Evolutionary conservation across 768 basidiomycete species (phyloP).

Genomic region (Grammothele lineata): DNA sequence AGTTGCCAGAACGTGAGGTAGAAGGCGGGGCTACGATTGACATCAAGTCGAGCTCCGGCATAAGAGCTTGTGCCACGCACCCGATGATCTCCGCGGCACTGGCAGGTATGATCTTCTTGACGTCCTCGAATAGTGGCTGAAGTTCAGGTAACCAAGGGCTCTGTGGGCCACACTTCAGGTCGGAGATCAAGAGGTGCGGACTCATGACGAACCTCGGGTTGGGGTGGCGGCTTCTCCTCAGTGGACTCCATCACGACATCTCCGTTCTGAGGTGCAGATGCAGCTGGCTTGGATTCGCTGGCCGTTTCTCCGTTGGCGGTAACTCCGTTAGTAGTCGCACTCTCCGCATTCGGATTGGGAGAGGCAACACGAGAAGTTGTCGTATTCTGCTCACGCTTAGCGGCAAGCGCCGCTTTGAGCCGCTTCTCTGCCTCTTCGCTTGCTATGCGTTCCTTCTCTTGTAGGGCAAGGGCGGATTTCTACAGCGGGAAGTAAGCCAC

Average conservation of each 20-base stretch:
- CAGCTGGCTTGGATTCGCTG: conserved; percentile 19
- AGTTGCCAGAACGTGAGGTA: conserved; percentile 98
- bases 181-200: neutral
- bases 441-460: conserved; percentile 65
- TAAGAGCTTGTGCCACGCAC: conserved; percentile 39
- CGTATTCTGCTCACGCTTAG: conserved; percentile 66
- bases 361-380: conserved; percentile 60
- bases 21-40: conserved; percentile 69
- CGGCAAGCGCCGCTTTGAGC: conserved; percentile 73
- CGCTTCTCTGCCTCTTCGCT: conserved; percentile 78
- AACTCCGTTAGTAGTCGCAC: conserved; percentile 13
- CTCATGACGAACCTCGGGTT: conserved; percentile 6
- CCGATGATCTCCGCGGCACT: conserved; percentile 64
- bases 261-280: conserved; percentile 19
- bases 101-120: conserved; percentile 66
- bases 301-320: conserved; percentile 21
- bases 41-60: neutral
- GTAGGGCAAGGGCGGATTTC: conserved; percentile 49
- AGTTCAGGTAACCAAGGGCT: conserved; percentile 81
- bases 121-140: conserved; percentile 66
- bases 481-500: neutral
- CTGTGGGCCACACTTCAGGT: conserved; percentile 30
- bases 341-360: conserved; percentile 35
- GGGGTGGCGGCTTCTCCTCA: neutral
- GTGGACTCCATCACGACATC: conserved; percentile 13